Evolutionary conservation across 768 basidiomycete species (phyloP).

Genomic region (Agrocybe pediades): DNA sequence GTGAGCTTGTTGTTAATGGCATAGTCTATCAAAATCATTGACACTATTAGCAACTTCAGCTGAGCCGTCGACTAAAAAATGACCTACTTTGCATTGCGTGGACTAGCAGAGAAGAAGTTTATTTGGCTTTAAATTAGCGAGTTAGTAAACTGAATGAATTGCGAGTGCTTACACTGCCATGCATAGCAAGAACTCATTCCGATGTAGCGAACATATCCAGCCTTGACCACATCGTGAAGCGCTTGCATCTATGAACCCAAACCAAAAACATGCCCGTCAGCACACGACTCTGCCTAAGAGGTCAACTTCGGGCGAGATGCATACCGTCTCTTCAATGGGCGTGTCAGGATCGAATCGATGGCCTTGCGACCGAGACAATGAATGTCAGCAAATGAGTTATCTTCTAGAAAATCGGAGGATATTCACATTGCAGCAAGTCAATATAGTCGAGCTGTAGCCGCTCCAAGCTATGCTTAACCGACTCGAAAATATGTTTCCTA

Average conservation of each 20-base stretch:
- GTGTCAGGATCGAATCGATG: constrained; percentile 60
- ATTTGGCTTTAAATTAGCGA: not conserved
- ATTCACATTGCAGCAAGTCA: constrained; percentile 71
- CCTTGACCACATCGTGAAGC: constrained; percentile 65
- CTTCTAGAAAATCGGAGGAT: not conserved
- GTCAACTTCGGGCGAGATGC: too few relatives aligned
- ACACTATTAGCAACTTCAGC: too few relatives aligned
- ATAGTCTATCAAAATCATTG: too few relatives aligned
- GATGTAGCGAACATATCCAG: constrained; percentile 63
- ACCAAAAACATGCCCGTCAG: too few relatives aligned
- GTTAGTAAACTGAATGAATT: not conserved
- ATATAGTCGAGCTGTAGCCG: too few relatives aligned
- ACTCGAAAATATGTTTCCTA: constrained; percentile 68
- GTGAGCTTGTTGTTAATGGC: constrained; percentile 58
- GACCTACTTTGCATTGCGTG: constrained; percentile 59
- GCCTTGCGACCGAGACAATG: too few relatives aligned
- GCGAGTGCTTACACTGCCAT: constrained; percentile 52
- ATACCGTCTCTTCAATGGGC: constrained; percentile 57
- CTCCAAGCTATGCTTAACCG: constrained; percentile 63
- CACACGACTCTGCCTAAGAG: too few relatives aligned
- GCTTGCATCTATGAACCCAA: constrained; percentile 62
- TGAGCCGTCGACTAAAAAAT: too few relatives aligned
- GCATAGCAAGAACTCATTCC: constrained; percentile 61
- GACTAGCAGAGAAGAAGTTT: constrained; percentile 35
- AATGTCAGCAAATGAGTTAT: too few relatives aligned